These are phyloP conservation scores for Magnolia kwangsiensis DNA, from an alignment of 164 flowering plant species.

Conservation along the genomic window DNA sequence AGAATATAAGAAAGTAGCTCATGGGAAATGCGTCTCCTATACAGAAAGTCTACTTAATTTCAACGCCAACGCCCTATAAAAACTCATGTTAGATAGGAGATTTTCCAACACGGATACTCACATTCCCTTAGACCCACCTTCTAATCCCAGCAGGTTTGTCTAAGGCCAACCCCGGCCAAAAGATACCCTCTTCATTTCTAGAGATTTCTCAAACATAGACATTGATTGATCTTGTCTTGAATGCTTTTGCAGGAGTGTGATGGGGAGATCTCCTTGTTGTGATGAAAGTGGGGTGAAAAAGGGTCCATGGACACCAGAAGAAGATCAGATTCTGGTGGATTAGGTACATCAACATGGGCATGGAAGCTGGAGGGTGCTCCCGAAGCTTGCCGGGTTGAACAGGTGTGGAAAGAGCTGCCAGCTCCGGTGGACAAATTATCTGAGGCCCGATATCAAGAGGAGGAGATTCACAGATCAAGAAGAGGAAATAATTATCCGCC, in stretches of 20 bases:
- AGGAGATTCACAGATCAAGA: conserved; percentile 58
- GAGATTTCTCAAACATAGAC: not conserved
- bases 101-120: not conserved
- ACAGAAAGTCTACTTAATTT: conserved; percentile 16
- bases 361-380: conserved; percentile 61
- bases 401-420: conserved; percentile 74
- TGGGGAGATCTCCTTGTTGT: conserved; percentile 51
- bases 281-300: conserved; percentile 37
- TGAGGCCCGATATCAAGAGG: conserved; percentile 58
- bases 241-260: conserved; percentile 10
- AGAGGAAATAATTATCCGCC: conserved; percentile 47
- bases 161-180: not conserved
- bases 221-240: not conserved
- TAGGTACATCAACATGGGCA: conserved; percentile 40
- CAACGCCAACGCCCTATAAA: conserved; percentile 21
- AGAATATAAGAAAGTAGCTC: not conserved
- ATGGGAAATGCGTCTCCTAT: conserved; percentile 14
- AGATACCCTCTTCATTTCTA: conserved; percentile 1
- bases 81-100: not conserved
- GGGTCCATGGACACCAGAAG: conserved; percentile 67
- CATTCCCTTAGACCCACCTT: not conserved
- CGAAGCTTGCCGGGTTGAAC: conserved; percentile 55
- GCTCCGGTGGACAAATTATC: conserved; percentile 54
- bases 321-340: conserved; percentile 44
- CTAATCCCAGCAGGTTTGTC: not conserved